Evolutionary conservation across 768 basidiomycete species (phyloP).

Genomic region (Pleurotus platypus): DNA sequence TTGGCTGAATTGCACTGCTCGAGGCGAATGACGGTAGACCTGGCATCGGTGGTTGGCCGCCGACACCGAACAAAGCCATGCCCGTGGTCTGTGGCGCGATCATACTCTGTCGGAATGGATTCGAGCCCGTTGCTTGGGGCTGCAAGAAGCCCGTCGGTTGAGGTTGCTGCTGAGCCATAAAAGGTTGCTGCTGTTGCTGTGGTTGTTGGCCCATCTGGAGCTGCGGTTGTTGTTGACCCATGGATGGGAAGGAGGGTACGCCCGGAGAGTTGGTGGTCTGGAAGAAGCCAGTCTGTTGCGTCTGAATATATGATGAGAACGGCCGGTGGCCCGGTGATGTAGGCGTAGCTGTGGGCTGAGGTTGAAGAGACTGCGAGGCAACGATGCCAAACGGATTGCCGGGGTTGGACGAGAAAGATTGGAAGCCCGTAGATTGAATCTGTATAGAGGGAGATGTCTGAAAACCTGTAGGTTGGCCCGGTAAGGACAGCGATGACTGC

Average conservation of each 20-base stretch:
- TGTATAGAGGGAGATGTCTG: conserved; percentile 25
- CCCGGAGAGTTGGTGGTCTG: conserved; percentile 18
- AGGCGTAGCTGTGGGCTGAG: conserved; percentile 28
- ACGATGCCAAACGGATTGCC: conserved; percentile 48
- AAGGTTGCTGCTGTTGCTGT: conserved; percentile 17
- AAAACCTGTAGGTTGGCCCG: conserved; percentile 59
- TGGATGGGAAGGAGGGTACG: conserved; percentile 9
- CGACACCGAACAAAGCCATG: conserved; percentile 39
- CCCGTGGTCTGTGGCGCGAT: conserved; percentile 63
- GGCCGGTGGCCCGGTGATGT: conserved; percentile 36
- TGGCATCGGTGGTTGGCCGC: conserved; percentile 17
- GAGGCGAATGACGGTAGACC: conserved; percentile 1
- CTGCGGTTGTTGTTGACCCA: conserved; percentile 12
- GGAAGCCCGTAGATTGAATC: conserved; percentile 40
- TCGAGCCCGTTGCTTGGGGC: conserved; percentile 62
- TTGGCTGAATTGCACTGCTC: conserved; percentile 15
- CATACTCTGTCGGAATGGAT: conserved; percentile 85
- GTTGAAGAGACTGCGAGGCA: conserved; percentile 26
- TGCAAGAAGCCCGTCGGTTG: conserved; percentile 33
- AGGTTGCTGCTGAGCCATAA: conserved; percentile 12
- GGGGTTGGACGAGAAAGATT: conserved; percentile 20
- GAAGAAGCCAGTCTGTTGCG: conserved; percentile 52
- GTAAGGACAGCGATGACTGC: conserved; percentile 32
- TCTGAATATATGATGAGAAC: conserved; percentile 52
- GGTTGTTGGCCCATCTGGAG: conserved; percentile 22